Conservation (phyloP, 2,329 filamentous ascomycete genomes). For the Colletotrichum limetticola region DNA sequence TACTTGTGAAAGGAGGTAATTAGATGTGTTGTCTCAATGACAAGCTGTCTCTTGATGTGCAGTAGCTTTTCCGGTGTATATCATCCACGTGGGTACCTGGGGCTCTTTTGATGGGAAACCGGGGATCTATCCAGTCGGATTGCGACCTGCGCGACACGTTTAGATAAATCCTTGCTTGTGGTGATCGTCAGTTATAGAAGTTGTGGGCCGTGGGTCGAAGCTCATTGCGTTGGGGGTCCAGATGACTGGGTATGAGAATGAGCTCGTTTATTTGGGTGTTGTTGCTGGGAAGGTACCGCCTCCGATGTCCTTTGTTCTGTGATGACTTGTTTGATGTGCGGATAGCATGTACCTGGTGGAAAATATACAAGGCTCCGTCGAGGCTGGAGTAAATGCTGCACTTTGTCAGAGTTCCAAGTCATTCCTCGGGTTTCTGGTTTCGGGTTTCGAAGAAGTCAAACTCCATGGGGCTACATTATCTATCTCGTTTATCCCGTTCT, state of each 20-base stretch:
- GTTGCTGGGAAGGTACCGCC: neutral
- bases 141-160: neutral
- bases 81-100: neutral
- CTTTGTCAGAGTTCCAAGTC: no score
- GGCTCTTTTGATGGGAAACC: neutral
- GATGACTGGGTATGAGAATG: neutral
- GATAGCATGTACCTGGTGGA: neutral
- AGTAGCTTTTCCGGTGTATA: neutral
- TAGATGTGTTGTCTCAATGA: neutral
- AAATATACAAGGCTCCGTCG: no score
- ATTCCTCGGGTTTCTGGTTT: no score
- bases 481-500: no score
- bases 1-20: neutral
- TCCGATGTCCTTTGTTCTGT: neutral
- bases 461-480: no score
- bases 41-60: neutral
- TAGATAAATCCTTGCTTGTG: neutral
- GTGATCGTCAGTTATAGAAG: neutral
- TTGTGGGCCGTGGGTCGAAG: no score
- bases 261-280: neutral
- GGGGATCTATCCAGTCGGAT: neutral
- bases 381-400: no score
- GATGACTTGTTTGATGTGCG: neutral
- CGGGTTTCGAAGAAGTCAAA: no score
- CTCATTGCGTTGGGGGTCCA: neutral